Evolutionary conservation across 192 early-diverging fungal species (phyloP).

Genomic region (Phlyctochytrium arcticum): DNA sequence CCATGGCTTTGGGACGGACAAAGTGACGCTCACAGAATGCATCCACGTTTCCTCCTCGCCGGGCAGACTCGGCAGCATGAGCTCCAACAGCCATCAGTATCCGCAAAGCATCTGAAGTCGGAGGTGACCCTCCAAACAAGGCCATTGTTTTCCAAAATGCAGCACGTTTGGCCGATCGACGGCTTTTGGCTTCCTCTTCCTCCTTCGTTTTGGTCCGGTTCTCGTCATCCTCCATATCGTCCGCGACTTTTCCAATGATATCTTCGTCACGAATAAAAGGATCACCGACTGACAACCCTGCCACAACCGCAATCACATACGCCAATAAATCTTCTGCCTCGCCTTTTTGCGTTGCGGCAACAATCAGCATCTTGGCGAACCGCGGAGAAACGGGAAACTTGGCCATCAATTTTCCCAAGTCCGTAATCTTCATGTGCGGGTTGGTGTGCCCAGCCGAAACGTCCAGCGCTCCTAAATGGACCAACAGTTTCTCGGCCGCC

Average conservation of each 20-base stretch:
- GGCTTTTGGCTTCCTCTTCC: conserved; percentile 54
- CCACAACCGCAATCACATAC: conserved; percentile 87
- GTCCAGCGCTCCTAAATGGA: conserved; percentile 75
- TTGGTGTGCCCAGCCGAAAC: conserved; percentile 36
- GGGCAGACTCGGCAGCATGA: conserved; percentile 48
- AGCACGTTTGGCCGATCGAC: conserved; percentile 53
- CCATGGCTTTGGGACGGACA: conserved; percentile 73
- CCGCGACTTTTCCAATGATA: conserved; percentile 24
- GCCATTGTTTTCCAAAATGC: conserved; percentile 70
- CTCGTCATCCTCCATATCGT: conserved; percentile 47
- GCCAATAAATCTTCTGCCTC: conserved; percentile 74
- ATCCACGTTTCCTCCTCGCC: conserved; percentile 47
- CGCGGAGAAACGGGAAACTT: conserved; percentile 89
- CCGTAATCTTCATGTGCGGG: conserved; percentile 65
- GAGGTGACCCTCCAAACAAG: conserved; percentile 67
- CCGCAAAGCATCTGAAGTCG: conserved; percentile 81
- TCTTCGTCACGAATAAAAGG: conserved; percentile 72
- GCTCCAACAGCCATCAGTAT: conserved; percentile 87
- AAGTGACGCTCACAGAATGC: conserved; percentile 79
- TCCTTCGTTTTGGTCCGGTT: conserved; percentile 45
- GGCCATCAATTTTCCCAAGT: conserved; percentile 81
- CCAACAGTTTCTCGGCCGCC: conserved; percentile 75
- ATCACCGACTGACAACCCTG: conserved; percentile 89
- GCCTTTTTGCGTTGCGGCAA: conserved; percentile 77
- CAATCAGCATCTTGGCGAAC: conserved; percentile 88